Percentiles rank a stretch among this genome's conserved stretches.
Conservation (phyloP, 2,329 filamentous ascomycete species). For the Lasiodiplodia theobromae region DNA sequence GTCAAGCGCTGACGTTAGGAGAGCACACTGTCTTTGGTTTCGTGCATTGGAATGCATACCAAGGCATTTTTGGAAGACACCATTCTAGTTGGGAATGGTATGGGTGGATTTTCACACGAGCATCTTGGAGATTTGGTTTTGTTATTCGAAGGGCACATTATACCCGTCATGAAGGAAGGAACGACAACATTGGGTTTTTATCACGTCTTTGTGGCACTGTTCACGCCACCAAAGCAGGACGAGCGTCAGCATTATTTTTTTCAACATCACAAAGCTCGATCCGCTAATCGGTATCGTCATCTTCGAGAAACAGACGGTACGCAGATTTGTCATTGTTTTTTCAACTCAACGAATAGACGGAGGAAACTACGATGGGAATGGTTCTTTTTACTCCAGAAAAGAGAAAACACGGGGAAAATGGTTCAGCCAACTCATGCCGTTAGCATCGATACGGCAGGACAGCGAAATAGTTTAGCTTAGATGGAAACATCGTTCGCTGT, state of each 20-base stretch:
- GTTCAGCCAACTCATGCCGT: not conserved
- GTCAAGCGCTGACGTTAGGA: slow-evolving; percentile 22
- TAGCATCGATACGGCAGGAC: not conserved
- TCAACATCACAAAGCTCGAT: slow-evolving; percentile 14
- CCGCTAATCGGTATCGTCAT: slow-evolving; percentile 23
- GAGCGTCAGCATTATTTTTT: not conserved
- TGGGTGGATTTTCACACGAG: not conserved
- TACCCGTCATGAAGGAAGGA: slow-evolving; percentile 16
- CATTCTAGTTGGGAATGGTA: not conserved
- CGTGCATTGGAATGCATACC: slow-evolving; percentile 16
- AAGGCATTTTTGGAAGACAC: not conserved
- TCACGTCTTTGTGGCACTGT: not conserved
- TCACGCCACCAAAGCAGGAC: slow-evolving; percentile 9
- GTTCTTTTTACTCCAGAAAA: not conserved
- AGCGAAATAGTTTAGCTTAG: slow-evolving; percentile 23
- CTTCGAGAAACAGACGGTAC: slow-evolving; percentile 18
- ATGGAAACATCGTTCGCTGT: slow-evolving; percentile 21
- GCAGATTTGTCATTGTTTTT: slow-evolving; percentile 19
- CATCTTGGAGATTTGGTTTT: slow-evolving; percentile 9
- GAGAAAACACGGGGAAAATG: not conserved
- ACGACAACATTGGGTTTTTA: not conserved
- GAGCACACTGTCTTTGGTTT: slow-evolving; percentile 14
- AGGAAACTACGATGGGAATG: slow-evolving; percentile 5
- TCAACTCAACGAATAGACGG: slow-evolving; percentile 16
- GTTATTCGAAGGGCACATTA: slow-evolving; percentile 16